Base-by-base conservation (phyloP, 192 early-diverging fungal genomes). In the Fimicolochytrium jonesii region DNA sequence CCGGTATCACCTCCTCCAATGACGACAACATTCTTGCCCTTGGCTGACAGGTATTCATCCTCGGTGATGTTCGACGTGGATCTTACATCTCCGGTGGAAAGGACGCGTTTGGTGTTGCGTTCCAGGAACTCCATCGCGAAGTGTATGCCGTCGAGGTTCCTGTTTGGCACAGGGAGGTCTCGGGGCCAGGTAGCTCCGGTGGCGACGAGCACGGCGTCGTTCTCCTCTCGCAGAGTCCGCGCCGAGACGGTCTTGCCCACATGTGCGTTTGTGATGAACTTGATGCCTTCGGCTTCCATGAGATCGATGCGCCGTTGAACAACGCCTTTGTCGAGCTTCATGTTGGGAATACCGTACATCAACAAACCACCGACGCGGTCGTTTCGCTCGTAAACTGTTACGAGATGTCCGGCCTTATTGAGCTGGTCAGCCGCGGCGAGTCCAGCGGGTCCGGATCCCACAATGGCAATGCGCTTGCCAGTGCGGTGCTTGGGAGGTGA, bases 281-380 rank as follows among this genome's bases (percentile, higher is more conserved):
- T 80, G 51, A 99, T 83, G 47, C 94, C 96, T 79, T 99, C 96
- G n/a, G 86, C 87, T 4, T 85, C 90, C 77, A 99, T 81, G 71
- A 96, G 82, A 61, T 97, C 92, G 55, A 97, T 81, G 48, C 96
- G 90, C 42, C 96, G 84, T 71, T 93, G 91, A 30, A 97, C 93
- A 64, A 95, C 72, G 42, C 82, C 80, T 83, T 99, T 99, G 80
- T 99, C 96, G 32, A 99, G 87, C 83, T 99, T 99, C 96, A 99
- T 99, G 82, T 99, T 99, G 44, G 96, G 96, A 55, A 99, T 99
- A 62, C 96, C 96, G 75, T 99, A 99, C 82, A 94, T 92, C 59
- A 99, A 82, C 48, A 99, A 74, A 45, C 96, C 96, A 67, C 96
- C 96, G 57, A 91, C 83, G 37, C 92, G 88, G 60, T 99, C 96